Evolutionary conservation across 2,329 filamentous ascomycete species (phyloP), one percentile per base, ranked within the genome.

Genomic region (Phaeosphaeria sp.): DNA sequence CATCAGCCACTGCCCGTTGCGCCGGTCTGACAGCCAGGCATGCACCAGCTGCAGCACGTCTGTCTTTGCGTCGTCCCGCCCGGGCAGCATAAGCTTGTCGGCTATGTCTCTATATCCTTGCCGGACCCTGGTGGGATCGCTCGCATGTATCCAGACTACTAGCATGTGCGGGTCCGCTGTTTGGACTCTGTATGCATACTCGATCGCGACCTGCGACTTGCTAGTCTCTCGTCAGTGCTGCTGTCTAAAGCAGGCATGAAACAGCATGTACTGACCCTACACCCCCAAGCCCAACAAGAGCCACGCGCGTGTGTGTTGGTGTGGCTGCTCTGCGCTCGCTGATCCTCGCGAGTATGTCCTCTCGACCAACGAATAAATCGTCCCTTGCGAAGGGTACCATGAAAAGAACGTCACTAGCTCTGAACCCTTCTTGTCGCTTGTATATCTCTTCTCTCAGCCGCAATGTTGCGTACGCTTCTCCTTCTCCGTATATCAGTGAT

Each of bases 251-350:
- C 43, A 49, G 54, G 46, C 11, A 53, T 39, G 20, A 42, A 45
- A 43, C 46, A 56, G 46, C 33, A 57, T n/a, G 15, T 51, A 33
- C 59, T 59, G 1, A 59, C 59, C 59, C 59, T 18, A 61, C 63
- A 40, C 64, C 63, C 15, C 63, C 63, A 24, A 67, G 50, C 27
- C 65, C 65, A 51, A 66, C 58, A 5, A 69, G 46, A 33, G 66
- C 63, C 33, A 55, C 49, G 36, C 60, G 49, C 4, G 21, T 48
- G 33, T 55, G 57, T 39, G 49, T 48, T 15, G 5, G 20, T 36
- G 50, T 24, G 17, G 46, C 42, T 58, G 21, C 58, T 40, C 21
- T 33, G 36, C 42, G 47, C 39, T 56, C 51, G 40, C 53, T 51
- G 18, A 59, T 54, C 36, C 53, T 44, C 2, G 47, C 46, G 40